Base-by-base conservation (phyloP, 306 rosid species). In the Pyrus communis region DNA sequence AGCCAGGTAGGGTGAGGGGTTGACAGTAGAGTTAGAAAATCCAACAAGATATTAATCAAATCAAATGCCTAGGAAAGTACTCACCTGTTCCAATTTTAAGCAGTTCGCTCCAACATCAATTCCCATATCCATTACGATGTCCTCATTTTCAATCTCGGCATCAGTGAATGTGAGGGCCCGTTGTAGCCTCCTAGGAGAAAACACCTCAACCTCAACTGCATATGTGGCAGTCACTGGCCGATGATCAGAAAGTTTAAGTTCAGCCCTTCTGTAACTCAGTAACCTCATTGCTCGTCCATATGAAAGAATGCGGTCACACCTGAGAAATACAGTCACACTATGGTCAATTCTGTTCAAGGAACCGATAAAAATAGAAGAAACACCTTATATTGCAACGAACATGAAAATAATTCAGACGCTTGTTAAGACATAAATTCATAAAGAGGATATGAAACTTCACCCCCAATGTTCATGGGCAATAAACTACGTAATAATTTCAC, bases 221-320 rank as follows among this genome's bases (percentile, higher is more conserved):
- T 78, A 91, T 57, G 88, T 87, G 58, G 98, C 96, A 35, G 88
- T 90, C 87, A 94, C 98, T 9, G 97, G 98, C 81, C 98, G 90
- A 79, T 94, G 98, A 78, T 94, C 98, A 63, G 98, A 94, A 80
- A 91, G 46, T 80, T 84, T 91, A 13, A 86, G 80, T 71, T 91
- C 99, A 33, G 81, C 43, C 75, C 99, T 86, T 82, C 87, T 86
- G 69, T 96, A 92, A 31, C 76, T 83, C 85, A 86, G 73, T 77
- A 89, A 80, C 79, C 77, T 92, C 88, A 96, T 78, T 70, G 96
- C 97, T 69, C 88, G 91, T 21, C 99, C 99, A 25, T 81, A 82
- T 10, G 97, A 92, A 81, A 96, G 96, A 81, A 96, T 81, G 21
- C 98, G 97, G 79, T 92, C 99, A 66, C 99, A 96, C 99, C 98